Evolutionary conservation across 306 rosid genomes (phyloP).

Genomic region (Lathyrus oleraceus): DNA sequence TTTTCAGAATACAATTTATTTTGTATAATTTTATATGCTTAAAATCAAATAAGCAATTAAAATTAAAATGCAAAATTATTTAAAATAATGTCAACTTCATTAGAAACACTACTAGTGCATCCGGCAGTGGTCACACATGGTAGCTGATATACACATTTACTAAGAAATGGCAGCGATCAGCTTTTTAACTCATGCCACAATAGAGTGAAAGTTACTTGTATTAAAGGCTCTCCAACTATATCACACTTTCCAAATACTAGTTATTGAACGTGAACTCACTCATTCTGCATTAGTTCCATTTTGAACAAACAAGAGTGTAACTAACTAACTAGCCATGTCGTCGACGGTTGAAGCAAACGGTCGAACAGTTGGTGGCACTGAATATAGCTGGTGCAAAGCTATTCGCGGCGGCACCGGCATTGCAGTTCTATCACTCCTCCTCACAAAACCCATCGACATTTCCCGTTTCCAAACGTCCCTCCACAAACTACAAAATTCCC

Average conservation of each 20-base stretch:
- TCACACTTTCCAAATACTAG: not conserved
- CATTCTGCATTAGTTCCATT: not conserved
- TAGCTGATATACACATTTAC: not conserved
- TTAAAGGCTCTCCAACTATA: not conserved
- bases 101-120: no score
- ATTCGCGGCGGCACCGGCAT: conserved; percentile 59
- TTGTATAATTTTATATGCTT: no score
- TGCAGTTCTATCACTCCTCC: conserved; percentile 44
- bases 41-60: no score
- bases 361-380: conserved; percentile 47
- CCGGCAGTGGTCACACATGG: not conserved
- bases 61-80: no score
- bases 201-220: not conserved
- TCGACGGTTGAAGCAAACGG: conserved; percentile 4
- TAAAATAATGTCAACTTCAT: no score
- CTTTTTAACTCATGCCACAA: not conserved
- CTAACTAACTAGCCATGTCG: not conserved
- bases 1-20: no score
- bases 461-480: conserved; percentile 45
- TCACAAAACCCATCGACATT: conserved; percentile 31
- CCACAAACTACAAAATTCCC: conserved; percentile 45
- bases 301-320: not conserved
- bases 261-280: not conserved
- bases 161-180: not conserved
- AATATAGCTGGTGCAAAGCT: conserved; percentile 52